These are phyloP conservation scores for Penicillium samsonianum DNA, from an alignment of 495 filamentous ascomycete species.

Conservation along the genomic window DNA sequence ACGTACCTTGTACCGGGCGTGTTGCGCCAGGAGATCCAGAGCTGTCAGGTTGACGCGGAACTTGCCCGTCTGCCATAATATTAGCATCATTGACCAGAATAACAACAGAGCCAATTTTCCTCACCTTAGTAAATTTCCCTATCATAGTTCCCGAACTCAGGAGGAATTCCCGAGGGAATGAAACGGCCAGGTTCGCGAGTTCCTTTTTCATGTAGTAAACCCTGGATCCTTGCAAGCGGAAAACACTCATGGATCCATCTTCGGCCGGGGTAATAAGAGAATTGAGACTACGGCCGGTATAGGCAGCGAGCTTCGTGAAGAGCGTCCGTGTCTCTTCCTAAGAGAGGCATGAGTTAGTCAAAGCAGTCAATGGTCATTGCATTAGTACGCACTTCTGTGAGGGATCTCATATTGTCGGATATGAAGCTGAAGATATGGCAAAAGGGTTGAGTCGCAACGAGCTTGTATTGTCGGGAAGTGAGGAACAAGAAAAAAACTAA, in stretches of 20 bases:
- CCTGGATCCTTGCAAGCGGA: slow-evolving; percentile 73
- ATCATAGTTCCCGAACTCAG: slow-evolving; percentile 77
- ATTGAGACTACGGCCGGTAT: slow-evolving; percentile 56
- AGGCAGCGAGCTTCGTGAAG: slow-evolving; percentile 82
- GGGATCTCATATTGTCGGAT: slow-evolving; percentile 9
- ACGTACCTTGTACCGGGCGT: slow-evolving; percentile 78
- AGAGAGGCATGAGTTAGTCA: neutral
- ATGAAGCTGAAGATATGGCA: neutral
- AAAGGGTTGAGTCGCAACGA: neutral
- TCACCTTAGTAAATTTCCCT: too few species aligned
- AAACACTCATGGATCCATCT: slow-evolving; percentile 73
- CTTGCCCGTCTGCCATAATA: slow-evolving; percentile 80
- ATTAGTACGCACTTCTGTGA: slow-evolving; percentile 5
- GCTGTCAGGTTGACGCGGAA: slow-evolving; percentile 51
- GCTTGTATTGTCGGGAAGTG: slow-evolving; percentile 5
- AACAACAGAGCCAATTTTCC: too few species aligned
- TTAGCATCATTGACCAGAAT: slow-evolving; percentile 12
- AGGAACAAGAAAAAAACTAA: slow-evolving; percentile 6
- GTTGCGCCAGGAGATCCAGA: slow-evolving; percentile 79
- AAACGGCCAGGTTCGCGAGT: slow-evolving; percentile 87
- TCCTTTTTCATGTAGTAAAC: slow-evolving; percentile 88
- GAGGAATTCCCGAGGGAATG: slow-evolving; percentile 71
- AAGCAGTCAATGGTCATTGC: neutral
- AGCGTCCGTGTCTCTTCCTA: slow-evolving; percentile 10
- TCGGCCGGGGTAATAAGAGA: slow-evolving; percentile 55